Base-by-base conservation (phyloP, 768 basidiomycete genomes). In the Panaeolus cyanescens region DNA sequence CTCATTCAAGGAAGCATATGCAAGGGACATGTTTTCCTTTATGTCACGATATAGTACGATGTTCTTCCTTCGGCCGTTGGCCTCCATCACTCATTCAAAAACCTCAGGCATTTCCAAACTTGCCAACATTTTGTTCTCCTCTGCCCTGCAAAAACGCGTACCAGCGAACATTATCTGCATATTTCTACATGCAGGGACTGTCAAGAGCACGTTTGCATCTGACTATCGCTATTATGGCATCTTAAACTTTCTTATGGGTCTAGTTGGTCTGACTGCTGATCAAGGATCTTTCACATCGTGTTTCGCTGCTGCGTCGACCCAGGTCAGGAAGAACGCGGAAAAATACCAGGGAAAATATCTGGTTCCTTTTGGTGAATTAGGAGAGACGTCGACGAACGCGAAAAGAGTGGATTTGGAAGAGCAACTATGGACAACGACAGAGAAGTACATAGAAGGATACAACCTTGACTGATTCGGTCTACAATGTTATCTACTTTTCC, bases 71-170 rank as follows among this genome's bases (percentile, higher is more conserved):
- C 25, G 28, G 31, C 58, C 15, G 54, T 31, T 17, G 4, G 10
- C 45, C 59, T 6, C 15, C 15, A 32, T 55, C n/a, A 12, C 6
- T 2, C 5, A 50, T n/a, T 13, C 12, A 50, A 19, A 50, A n/a
- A 34, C n/a, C 15, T 37, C 5, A 12, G 85, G 65, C 0, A 65
- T 78, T 28, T 75, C 82, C 31, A 86, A 86, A 66, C 70, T 87
- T 32, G 77, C 79, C 6, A 74, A 74, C 39, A 64, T 79, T 17
- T 73, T 85, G 4, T 84, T 77, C 54, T 76, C 75, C 1, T 74
- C 74, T 25, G 78, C 81, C 61, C 71, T 87, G 15, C 84, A 86
- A 57, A 75, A 74, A 10, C 77, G 66, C 22, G 70, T 85, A n/a
- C 63, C 67, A 2, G 64, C 66, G 5, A 60, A 70, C 33, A 65